Evolutionary conservation across 1,139 yeast species (phyloP).

Genomic region (Protomyces gravidus): DNA sequence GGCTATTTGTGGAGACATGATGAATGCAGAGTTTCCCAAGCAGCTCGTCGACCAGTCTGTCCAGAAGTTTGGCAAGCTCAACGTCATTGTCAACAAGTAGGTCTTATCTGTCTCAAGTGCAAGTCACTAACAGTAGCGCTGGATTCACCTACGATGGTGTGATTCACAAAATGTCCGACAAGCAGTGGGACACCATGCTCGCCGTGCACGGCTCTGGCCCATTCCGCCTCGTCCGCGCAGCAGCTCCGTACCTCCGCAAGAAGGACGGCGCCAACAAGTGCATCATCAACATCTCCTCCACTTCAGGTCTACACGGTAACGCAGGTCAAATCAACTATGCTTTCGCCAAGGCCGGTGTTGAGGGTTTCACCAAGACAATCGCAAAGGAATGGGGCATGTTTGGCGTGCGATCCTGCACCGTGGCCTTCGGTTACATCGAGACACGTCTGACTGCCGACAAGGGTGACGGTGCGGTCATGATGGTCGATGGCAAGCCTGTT

Average conservation of each 20-base stretch:
- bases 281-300: slow-evolving; percentile 83
- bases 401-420: slow-evolving; percentile 26
- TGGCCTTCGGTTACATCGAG: slow-evolving; percentile 29
- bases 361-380: slow-evolving; percentile 77
- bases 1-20: slow-evolving; percentile 26
- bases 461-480: slow-evolving; percentile 24
- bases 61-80: slow-evolving; percentile 22
- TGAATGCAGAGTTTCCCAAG: slow-evolving; percentile 27
- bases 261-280: slow-evolving; percentile 36
- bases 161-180: slow-evolving; percentile 71
- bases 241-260: slow-evolving; percentile 38
- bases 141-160: slow-evolving; percentile 28
- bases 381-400: slow-evolving; percentile 27
- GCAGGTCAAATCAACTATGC: slow-evolving; percentile 97
- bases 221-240: slow-evolving; percentile 75
- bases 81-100: slow-evolving; percentile 25
- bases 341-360: slow-evolving; percentile 67
- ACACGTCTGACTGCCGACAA: slow-evolving; percentile 27
- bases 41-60: slow-evolving; percentile 23
- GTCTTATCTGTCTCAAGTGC: not conserved
- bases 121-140: not conserved
- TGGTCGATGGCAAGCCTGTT: slow-evolving; percentile 27
- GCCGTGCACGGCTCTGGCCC: slow-evolving; percentile 83
- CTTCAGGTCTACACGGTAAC: slow-evolving; percentile 95
- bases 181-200: slow-evolving; percentile 73